These are phyloP conservation scores for Acorus calamus DNA, from an alignment of 106 monocot species.

Conservation along the genomic window DNA sequence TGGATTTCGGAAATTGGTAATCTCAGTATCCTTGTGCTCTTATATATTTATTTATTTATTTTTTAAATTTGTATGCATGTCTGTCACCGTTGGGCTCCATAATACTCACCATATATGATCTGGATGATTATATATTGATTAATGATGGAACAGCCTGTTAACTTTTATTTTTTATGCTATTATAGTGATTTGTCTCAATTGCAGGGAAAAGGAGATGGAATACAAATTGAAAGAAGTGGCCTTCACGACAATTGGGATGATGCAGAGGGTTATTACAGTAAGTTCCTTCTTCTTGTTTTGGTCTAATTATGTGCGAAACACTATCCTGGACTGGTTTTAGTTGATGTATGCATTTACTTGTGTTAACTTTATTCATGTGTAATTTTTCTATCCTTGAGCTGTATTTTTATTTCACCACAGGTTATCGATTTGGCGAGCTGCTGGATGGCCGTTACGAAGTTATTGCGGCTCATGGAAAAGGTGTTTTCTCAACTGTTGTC, in stretches of 20 bases:
- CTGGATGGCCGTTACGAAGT: constrained; percentile 96
- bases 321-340: no score
- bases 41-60: not conserved
- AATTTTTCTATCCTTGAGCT: no score
- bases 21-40: not conserved
- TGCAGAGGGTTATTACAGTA: constrained; percentile 97
- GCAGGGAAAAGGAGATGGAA: constrained; percentile 64
- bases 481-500: constrained; percentile 97
- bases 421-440: constrained; percentile 81
- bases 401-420: constrained; percentile 18
- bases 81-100: no score
- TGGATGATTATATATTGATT: no score
- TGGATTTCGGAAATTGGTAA: constrained; percentile 63
- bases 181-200: constrained; percentile 4
- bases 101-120: no score
- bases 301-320: no score
- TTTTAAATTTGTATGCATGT: not conserved
- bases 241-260: constrained; percentile 99
- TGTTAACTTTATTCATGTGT: not conserved
- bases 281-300: constrained; percentile 16
- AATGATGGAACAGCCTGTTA: no score
- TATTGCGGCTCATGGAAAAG: constrained; percentile 92
- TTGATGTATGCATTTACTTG: not conserved
- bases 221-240: constrained; percentile 53
- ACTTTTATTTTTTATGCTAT: not conserved